Evolutionary conservation across 225 moss, liverwort and hornwort species (phyloP), one percentile per base, ranked within the genome.

Genomic region (Pleurozium schreberi): DNA sequence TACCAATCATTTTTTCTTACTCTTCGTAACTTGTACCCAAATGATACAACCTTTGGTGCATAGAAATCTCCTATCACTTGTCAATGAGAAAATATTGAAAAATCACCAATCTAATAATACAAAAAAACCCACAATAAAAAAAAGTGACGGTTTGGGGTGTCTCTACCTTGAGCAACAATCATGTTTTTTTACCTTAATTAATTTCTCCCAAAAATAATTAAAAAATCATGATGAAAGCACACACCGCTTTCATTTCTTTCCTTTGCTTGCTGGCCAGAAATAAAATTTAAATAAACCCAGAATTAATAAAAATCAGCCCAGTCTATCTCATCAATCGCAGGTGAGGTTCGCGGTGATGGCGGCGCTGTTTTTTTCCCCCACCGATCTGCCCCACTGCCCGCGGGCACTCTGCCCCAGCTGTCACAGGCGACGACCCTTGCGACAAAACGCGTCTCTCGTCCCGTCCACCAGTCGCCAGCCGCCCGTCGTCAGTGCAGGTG

Each of bases 11-110:
- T 49, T 36, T 76, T 23, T 23, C 2, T 36, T 22, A 77, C 1
- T 16, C 16, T 77, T 38, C 4, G 6, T 11, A n/a, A 27, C 4
- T 49, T 25, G 7, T 7, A n/a, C 26, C 26, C 4, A 57, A 17
- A 78, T n/a, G 2, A n/a, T 57, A 3, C 55, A 57, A 38, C n/a
- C 6, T 26, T 14, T 26, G 10, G 16, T 16, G 10, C 3, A 57
- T 17, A 10, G 1, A n/a, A 57, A 26, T n/a, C 10, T 78, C 26
- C 78, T 38, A 57, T n/a, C 11, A 17, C 4, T 26, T 26, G 1
- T 0, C 0, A 10, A 7, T 10, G 26, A 16, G 0, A 52, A 21
- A 50, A 12, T 31, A 7, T 20, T 8, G 9, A 26, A 78, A 26
- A 38, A 6, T 26, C 2, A 8, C 2, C 4, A 17, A 16, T 57